Base-by-base conservation (phyloP, 1,284 basidiomycete species). In the Filobasidium uniguttulatum region DNA sequence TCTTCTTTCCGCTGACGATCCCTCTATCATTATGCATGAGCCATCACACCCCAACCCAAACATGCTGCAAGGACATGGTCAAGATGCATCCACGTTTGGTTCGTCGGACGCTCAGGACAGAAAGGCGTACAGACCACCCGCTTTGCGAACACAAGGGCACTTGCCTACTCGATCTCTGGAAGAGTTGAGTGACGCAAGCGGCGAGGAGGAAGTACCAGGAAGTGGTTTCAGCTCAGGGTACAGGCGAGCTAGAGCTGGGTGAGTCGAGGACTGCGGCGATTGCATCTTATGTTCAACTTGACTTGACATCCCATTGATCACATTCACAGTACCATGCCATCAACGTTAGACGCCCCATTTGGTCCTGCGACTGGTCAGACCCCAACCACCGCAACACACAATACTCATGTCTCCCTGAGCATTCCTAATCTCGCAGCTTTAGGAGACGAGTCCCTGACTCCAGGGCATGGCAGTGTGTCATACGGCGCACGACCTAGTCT, bases 401-500 rank as follows among this genome's bases (percentile, higher is more conserved):
- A 25, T 33, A 28, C 35, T 25, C 29, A 38, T 29, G 23, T 48
- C 12, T 35, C 33, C 23, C 26, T 49, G 25, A 43, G 46, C 22
- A 33, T 4, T 25, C 29, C 44, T 49, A n/a, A 31, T 35, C 29
- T 25, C 44, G 8, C 41, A 26, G 15, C 34, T 49, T 22, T n/a
- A 36, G 9, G 34, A 37, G 5, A 30, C 45, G 14, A 17, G 34
- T n/a, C n/a, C n/a, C n/a, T n/a, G n/a, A n/a, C n/a, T n/a, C n/a
- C n/a, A n/a, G n/a, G n/a, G n/a, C n/a, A n/a, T n/a, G n/a, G n/a
- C n/a, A n/a, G n/a, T n/a, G n/a, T n/a, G n/a, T n/a, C n/a, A n/a
- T n/a, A n/a, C n/a, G n/a, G 43, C 30, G 37, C 52, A 62, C 77
- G 86, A 49, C 85, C 85, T 36, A 68, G 71, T 53, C 74, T 90